A percentile compares a stretch with the other conserved stretches of the same genome.
Conservation (phyloP, 2,329 filamentous ascomycete species). For the Arthrinium phaeospermum region DNA sequence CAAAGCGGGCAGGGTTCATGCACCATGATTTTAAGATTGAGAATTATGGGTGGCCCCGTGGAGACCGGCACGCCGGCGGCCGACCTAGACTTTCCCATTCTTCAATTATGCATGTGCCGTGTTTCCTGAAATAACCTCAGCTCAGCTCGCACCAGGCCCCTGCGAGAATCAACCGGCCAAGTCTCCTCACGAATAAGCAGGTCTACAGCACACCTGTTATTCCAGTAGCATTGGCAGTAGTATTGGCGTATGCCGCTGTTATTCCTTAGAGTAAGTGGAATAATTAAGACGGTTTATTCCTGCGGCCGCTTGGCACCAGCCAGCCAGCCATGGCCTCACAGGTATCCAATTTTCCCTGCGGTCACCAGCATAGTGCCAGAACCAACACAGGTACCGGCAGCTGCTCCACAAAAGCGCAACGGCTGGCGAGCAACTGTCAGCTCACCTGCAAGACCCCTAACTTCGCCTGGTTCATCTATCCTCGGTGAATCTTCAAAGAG, state of each 20-base stretch:
- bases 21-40: slow-evolving; percentile 1
- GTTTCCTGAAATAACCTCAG: slow-evolving; percentile 9
- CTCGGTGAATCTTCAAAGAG: neutral
- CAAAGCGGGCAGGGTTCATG: slow-evolving; percentile 15
- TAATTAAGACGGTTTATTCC: no score
- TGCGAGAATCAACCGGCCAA: no score
- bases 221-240: no score
- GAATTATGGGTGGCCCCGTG: slow-evolving; percentile 2
- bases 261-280: no score
- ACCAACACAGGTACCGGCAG: neutral
- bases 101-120: neutral
- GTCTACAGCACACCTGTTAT: no score
- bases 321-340: neutral
- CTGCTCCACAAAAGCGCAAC: neutral
- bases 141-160: neutral
- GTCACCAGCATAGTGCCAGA: neutral
- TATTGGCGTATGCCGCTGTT: no score
- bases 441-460: neutral
- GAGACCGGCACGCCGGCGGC: neutral
- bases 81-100: neutral
- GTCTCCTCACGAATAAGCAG: no score
- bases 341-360: neutral
- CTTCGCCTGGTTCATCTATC: neutral
- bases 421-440: slow-evolving; percentile 8
- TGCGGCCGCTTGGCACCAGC: no score